Percentiles rank a stretch among this genome's conserved stretches.
Conservation (phyloP, 2,329 filamentous ascomycete genomes). For the Calycina herbarum region DNA sequence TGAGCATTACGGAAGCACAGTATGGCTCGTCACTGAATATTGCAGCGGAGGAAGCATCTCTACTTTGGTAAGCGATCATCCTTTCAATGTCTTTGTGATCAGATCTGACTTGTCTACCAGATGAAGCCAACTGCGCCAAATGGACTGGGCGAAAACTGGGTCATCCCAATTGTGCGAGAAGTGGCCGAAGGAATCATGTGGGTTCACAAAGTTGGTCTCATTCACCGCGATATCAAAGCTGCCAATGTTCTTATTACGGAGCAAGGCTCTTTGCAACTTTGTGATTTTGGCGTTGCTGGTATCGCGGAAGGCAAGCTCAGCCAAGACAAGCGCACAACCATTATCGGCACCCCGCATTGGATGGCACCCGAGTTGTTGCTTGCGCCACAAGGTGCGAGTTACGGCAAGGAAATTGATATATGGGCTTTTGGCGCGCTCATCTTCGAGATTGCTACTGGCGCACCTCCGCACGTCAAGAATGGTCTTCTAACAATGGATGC, state of each 20-base stretch:
- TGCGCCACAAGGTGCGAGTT: constrained; percentile 50
- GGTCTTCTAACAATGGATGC: constrained; percentile 53
- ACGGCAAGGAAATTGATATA: constrained; percentile 74
- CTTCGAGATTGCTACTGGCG: constrained; percentile 77
- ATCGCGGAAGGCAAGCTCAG: constrained; percentile 69
- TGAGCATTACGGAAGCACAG: constrained; percentile 71
- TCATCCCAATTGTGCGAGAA: constrained; percentile 66
- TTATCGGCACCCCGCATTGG: constrained; percentile 82
- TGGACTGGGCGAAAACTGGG: constrained; percentile 69
- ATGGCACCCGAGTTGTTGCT: constrained; percentile 80
- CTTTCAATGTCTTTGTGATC: constrained; percentile 41
- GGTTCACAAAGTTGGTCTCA: constrained; percentile 68
- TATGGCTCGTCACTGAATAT: constrained; percentile 89
- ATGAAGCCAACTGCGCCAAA: constrained; percentile 67
- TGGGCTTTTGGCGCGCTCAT: constrained; percentile 84
- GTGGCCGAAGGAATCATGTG: constrained; percentile 65
- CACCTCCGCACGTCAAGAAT: constrained; percentile 67
- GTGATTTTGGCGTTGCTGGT: constrained; percentile 82
- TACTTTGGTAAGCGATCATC: constrained; percentile 52
- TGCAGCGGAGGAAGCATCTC: constrained; percentile 82
- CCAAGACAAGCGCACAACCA: constrained; percentile 71
- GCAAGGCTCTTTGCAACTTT: constrained; percentile 74
- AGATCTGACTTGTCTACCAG: constrained; percentile 18
- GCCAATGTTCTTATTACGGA: constrained; percentile 81
- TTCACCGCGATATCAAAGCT: constrained; percentile 69